Conservation (phyloP, 164 flowering plant genomes). For the Berberis vulgaris region DNA sequence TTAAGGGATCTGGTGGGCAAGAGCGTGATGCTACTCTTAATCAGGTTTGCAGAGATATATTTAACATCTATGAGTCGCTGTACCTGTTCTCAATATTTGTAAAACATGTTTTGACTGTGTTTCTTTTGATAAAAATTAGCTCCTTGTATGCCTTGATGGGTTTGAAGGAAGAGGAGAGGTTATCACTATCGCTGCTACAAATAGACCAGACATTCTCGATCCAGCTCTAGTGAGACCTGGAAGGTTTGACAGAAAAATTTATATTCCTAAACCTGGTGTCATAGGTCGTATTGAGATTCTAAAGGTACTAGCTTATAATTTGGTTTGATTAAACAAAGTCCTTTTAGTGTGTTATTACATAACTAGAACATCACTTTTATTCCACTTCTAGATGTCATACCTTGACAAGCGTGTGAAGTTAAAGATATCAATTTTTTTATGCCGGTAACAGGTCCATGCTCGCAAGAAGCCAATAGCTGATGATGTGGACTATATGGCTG, state of each 20-base stretch:
- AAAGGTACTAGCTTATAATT: constrained; percentile 34
- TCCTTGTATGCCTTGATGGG: constrained; percentile 93
- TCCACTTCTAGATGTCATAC: not conserved
- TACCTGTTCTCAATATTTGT: not conserved
- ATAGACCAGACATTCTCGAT: constrained; percentile 94
- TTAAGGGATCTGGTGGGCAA: constrained; percentile 96
- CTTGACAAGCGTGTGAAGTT: not conserved
- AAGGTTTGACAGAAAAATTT: constrained; percentile 82
- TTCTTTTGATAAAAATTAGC: constrained; percentile 35
- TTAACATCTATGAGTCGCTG: not conserved
- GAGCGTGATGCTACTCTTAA: constrained; percentile 99
- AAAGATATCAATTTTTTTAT: not conserved
- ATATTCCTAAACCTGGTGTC: constrained; percentile 77
- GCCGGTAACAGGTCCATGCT: constrained; percentile 72
- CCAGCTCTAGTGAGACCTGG: constrained; percentile 97
- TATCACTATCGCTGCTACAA: constrained; percentile 94
- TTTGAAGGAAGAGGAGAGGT: constrained; percentile 98
- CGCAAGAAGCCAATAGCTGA: constrained; percentile 95
- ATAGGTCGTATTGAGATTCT: constrained; percentile 84
- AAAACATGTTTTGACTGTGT: not conserved
- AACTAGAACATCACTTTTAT: not conserved
- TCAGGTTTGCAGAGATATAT: constrained; percentile 49
- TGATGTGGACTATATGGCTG: constrained; percentile 91
- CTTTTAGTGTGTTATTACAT: not conserved
- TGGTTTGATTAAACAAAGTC: not conserved